Evolutionary conservation across 495 filamentous ascomycete genomes (phyloP), one percentile per base, ranked within the genome.

Genomic region (Aspergillus sclerotiicarbonarius): DNA sequence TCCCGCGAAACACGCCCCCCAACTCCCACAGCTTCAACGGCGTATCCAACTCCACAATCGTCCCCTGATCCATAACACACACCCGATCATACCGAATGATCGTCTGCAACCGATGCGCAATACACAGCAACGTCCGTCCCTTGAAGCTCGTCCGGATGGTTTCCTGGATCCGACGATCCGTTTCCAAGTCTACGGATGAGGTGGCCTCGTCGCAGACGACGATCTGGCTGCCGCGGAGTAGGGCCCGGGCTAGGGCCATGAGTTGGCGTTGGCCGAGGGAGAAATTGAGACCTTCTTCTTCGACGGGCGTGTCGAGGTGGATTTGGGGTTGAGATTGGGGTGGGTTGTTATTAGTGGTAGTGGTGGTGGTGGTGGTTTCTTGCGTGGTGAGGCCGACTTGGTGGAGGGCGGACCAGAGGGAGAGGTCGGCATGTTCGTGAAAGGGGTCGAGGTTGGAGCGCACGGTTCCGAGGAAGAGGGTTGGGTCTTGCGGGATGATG

Each of bases 401-500:
- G 5, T 90, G 84, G 1, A 98, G 79, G 1, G 92, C 92, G 4
- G 82, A 83, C 92, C 91, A 96, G 8, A 98, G 83, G 65, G 92
- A 87, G 16, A 93, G 80, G 64, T 97, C 94, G 3, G 83, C 82
- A 68, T 96, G 90, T 69, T 96, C 87, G 64, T 84, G 80, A 76
- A 97, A 97, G 0, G 93, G 93, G 65, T 97, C 93, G 6, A 98
- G 82, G 66, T 98, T 98, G 55, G 83, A 87, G 12, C 94, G 85
- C 8, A 98, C 85, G 0, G 93, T 96, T 43, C 93, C 93, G 30
- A 85, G 84, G 83, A 98, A 98, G 0, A 98, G 83, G 0, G 94
- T 96, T 1, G 93, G 93, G 66, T 97, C 93, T 70, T 98, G 93
- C 1, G 93, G 93, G 67, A 98, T 97, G 74, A 97, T 97, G 25